A percentile compares a stretch with the other conserved stretches of the same genome.
These are phyloP conservation scores for cucumber (Cucumis sativus) DNA, from an alignment of 306 rosid genomes.

Conservation along the genomic window Cucumber_9930_V3 NC_026655.2:25343501-25344000, in stretches of 20 bases:
- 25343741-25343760: not conserved
- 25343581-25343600: not conserved
- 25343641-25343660: not conserved
- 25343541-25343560: not conserved
- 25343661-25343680: not conserved
- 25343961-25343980: slow-evolving; percentile 54
- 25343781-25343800: not conserved
- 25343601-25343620: not conserved
- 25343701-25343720: not conserved
- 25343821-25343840: not conserved
- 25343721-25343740: not conserved
- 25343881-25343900: slow-evolving; percentile 63
- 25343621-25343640: not conserved
- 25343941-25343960: slow-evolving; percentile 61
- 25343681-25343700: not conserved
- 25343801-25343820: not conserved
- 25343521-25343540: no score
- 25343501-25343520: not conserved
- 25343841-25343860: slow-evolving; percentile 59
- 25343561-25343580: not conserved
- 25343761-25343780: not conserved
- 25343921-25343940: slow-evolving; percentile 51
- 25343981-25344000: not conserved
- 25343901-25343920: slow-evolving; percentile 60
- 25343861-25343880: slow-evolving; percentile 65